Percentiles rank a stretch among this genome's conserved stretches.
phyloP scores from a whole-genome alignment of 495 filamentous ascomycete species.

The Penicillium bialowiezense region DNA sequence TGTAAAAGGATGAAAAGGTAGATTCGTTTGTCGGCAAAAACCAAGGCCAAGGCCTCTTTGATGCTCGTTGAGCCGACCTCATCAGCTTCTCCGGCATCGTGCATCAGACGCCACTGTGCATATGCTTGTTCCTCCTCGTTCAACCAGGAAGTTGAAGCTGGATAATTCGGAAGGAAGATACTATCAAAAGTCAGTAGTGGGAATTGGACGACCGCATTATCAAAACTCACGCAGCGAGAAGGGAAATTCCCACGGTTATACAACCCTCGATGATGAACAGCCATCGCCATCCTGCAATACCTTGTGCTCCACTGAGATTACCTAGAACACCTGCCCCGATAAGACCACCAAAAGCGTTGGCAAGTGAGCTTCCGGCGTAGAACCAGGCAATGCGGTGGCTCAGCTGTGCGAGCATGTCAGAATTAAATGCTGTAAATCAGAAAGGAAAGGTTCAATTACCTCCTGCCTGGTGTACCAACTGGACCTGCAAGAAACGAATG shows the following conservation, averaged over 20 bases:
- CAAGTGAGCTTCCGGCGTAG: slow-evolving; percentile 60
- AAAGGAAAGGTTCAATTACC: slow-evolving; percentile 16
- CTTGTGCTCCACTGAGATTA: slow-evolving; percentile 36
- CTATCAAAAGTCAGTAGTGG: slow-evolving; percentile 35
- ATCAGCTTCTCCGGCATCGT: slow-evolving; percentile 77
- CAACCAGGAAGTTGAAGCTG: slow-evolving; percentile 71
- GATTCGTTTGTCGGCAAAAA: slow-evolving; percentile 34
- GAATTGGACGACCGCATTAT: neutral
- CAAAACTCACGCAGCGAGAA: slow-evolving; percentile 19
- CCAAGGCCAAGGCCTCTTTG: slow-evolving; percentile 24
- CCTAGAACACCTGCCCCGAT: slow-evolving; percentile 53
- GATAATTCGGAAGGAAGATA: slow-evolving; percentile 75
- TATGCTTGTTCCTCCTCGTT: slow-evolving; percentile 63
- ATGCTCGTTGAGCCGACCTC: slow-evolving; percentile 21
- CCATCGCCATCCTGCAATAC: slow-evolving; percentile 66
- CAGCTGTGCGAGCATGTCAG: slow-evolving; percentile 10
- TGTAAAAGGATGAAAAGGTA: slow-evolving; percentile 37
- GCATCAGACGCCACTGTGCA: slow-evolving; percentile 67
- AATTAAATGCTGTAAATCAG: neutral
- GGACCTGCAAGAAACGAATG: slow-evolving; percentile 20
- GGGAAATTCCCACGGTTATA: slow-evolving; percentile 29
- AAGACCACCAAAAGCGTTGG: slow-evolving; percentile 62
- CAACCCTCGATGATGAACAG: slow-evolving; percentile 77
- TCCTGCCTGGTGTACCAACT: slow-evolving; percentile 54
- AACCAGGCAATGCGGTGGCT: slow-evolving; percentile 53